phyloP scores from a whole-genome alignment of 495 filamentous ascomycete species.

The Penicillium goetzii region DNA sequence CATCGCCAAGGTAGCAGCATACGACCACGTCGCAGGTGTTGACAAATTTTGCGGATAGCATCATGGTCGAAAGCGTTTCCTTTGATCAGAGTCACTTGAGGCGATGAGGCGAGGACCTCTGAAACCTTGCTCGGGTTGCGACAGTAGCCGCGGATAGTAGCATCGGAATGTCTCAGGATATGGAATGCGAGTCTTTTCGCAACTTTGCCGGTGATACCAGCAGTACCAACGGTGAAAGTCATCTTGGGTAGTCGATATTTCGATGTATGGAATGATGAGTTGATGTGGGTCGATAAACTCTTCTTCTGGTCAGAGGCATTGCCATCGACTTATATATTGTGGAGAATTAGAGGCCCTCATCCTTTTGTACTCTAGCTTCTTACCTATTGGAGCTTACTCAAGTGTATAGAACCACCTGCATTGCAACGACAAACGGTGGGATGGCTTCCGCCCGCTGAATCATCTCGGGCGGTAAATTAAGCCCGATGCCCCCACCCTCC shows the following conservation, averaged over 20 bases:
- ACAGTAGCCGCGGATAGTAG: slow-evolving; percentile 15
- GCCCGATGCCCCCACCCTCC: not conserved
- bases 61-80: slow-evolving; percentile 18
- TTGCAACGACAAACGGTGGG: not conserved
- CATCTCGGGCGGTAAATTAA: slow-evolving; percentile 1
- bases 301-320: not conserved
- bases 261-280: not conserved
- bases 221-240: slow-evolving; percentile 19
- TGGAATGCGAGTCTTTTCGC: slow-evolving; percentile 15
- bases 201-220: slow-evolving; percentile 27
- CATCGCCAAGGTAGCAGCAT: slow-evolving; percentile 49
- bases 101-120: slow-evolving; percentile 1
- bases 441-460: not conserved
- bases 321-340: not conserved
- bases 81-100: slow-evolving; percentile 15
- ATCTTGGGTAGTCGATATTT: not conserved
- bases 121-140: slow-evolving; percentile 17
- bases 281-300: not conserved
- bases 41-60: slow-evolving; percentile 14
- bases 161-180: slow-evolving; percentile 1
- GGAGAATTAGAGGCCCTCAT: no score
- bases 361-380: no score
- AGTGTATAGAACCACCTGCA: no score
- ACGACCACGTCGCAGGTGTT: slow-evolving; percentile 25
- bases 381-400: no score